phyloP scores from a whole-genome alignment of 148 eudicot species.

The Chenopodium formosanum region DNA sequence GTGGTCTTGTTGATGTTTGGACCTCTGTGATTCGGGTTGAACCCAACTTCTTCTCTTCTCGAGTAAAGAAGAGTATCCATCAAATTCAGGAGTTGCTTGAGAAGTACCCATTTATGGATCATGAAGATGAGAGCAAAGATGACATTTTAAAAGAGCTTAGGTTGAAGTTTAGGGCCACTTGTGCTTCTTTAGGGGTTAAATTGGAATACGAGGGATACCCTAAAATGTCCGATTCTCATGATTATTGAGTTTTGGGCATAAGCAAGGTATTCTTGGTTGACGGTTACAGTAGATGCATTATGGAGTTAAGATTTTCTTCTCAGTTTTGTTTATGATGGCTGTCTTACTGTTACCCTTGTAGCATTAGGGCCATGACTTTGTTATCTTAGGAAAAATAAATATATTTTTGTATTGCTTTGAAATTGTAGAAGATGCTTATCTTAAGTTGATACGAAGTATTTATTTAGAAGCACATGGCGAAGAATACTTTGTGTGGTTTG shows the following conservation, averaged over 20 bases:
- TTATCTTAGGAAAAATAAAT: not conserved
- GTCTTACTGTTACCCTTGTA: not conserved
- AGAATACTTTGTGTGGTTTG: not conserved
- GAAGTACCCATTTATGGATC: slow-evolving; percentile 51
- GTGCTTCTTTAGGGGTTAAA: slow-evolving; percentile 64
- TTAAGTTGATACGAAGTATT: not conserved
- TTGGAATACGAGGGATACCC: slow-evolving; percentile 72
- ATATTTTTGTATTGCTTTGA: not conserved
- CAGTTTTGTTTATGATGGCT: not conserved
- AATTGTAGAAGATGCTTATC: not conserved
- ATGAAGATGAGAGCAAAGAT: slow-evolving; percentile 59
- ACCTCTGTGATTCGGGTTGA: slow-evolving; percentile 51
- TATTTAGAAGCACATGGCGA: not conserved
- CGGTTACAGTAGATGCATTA: not conserved
- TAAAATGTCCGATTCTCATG: slow-evolving; percentile 40
- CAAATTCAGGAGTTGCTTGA: slow-evolving; percentile 51
- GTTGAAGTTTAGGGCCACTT: slow-evolving; percentile 66
- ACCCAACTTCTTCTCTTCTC: slow-evolving; percentile 46
- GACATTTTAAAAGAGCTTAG: slow-evolving; percentile 50
- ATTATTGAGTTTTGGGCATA: slow-evolving; percentile 21
- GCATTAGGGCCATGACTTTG: not conserved
- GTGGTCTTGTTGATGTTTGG: slow-evolving; percentile 69
- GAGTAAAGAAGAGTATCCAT: slow-evolving; percentile 57
- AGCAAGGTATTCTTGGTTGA: not conserved
- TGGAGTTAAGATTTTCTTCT: not conserved